Evolutionary conservation across 768 basidiomycete genomes (phyloP).

Genomic region (Gloeophyllum trabeum): DNA sequence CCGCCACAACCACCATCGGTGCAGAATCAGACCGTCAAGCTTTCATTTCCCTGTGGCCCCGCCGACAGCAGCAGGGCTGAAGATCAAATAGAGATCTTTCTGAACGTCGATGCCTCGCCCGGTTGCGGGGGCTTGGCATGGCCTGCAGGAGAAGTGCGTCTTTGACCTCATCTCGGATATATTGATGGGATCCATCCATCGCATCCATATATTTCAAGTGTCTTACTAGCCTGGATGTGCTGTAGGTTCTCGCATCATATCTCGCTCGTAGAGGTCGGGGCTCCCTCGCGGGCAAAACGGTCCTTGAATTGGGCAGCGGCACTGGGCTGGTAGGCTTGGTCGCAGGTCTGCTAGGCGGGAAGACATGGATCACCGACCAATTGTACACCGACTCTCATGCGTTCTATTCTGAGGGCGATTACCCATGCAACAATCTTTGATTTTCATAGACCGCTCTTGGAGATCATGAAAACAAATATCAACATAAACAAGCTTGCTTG

Average conservation of each 20-base stretch:
- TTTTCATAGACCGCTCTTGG: slow-evolving; percentile 51
- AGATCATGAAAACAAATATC: slow-evolving; percentile 72
- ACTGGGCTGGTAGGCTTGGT: slow-evolving; percentile 91
- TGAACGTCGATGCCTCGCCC: slow-evolving; percentile 68
- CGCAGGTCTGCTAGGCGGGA: slow-evolving; percentile 53
- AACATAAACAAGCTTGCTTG: slow-evolving; percentile 45
- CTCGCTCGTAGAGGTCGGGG: slow-evolving; percentile 41
- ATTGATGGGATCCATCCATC: too few species aligned
- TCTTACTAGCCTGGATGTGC: slow-evolving; percentile 3
- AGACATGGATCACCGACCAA: slow-evolving; percentile 83
- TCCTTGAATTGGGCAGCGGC: slow-evolving; percentile 84
- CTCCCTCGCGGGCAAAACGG: slow-evolving; percentile 39
- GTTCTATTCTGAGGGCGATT: background rate
- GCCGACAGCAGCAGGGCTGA: slow-evolving; percentile 5
- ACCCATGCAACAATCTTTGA: too few species aligned
- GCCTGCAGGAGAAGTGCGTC: slow-evolving; percentile 79
- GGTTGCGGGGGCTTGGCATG: slow-evolving; percentile 91
- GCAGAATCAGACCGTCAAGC: slow-evolving; percentile 31
- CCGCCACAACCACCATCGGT: slow-evolving; percentile 45
- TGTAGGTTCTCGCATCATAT: slow-evolving; percentile 70
- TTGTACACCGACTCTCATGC: slow-evolving; percentile 41
- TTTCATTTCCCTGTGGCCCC: slow-evolving; percentile 22
- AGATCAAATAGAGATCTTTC: slow-evolving; percentile 27
- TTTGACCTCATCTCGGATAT: background rate
- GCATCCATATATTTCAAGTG: too few species aligned